Evolutionary conservation across 306 rosid genomes (phyloP), one percentile per base, ranked within the genome.

Genomic region (Abrus precatorius): DNA sequence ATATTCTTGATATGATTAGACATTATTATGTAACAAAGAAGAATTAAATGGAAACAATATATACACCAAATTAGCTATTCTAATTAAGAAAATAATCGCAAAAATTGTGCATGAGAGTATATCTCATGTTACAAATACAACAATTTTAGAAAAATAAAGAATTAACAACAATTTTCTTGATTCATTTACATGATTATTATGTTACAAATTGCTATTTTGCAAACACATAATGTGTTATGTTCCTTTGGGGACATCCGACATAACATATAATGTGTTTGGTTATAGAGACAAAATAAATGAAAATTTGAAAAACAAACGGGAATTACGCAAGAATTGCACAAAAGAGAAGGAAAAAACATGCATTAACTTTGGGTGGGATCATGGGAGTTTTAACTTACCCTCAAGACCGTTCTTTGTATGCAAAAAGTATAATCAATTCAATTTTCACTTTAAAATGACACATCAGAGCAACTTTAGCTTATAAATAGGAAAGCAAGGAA

Each of bases 371-470:
- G 66, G 52, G 38, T 41, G 61, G 67, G 76, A 50, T 71, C 62
- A 61, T 32, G 47, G 40, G 69, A 61, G 43, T 72, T 70, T 69
- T 70, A 76, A 33, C 56, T 47, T 56, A 60, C 55, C 9, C 5
- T 14, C 52, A 45, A 36, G 60, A 44, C 30, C 64, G 48, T 78
- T 79, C 66, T 43, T 32, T 30, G 20, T 47, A 30, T 62, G 53
- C 62, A 73, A 20, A 63, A 73, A 49, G 55, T 69, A 60, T 36
- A 48, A 52, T 62, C 71, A 77, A 80, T 80, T 69, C 28, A 44
- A 57, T 55, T 65, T 48, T 61, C 69, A 59, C 71, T 70, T 80
- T 76, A 66, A 60, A 81, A 72, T 14, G 74, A 81, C 80, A 65
- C 10, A 77, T 48, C 43, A 77, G 1, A 53, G 73, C 67, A 53